These are phyloP conservation scores for Emmonsiellopsis sp. DNA, from an alignment of 2,329 filamentous ascomycete species.

Conservation along the genomic window DNA sequence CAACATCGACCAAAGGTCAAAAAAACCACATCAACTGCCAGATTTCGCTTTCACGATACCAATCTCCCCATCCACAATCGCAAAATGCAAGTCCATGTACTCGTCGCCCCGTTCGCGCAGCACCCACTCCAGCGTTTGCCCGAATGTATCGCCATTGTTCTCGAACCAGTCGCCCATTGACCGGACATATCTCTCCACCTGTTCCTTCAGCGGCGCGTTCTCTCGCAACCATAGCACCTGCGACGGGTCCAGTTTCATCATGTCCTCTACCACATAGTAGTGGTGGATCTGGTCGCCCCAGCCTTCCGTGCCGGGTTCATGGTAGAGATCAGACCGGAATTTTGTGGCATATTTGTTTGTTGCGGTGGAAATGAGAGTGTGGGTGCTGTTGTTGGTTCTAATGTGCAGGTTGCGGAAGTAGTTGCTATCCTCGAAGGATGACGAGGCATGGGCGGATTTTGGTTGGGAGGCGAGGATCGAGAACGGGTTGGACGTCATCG, in stretches of 20 bases:
- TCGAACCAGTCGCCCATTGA: conserved; percentile 51
- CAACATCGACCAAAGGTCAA: neutral
- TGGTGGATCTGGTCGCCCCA: conserved; percentile 57
- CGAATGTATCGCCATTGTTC: conserved; percentile 54
- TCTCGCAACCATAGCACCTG: conserved; percentile 51
- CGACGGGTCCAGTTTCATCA: conserved; percentile 53
- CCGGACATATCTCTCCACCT: conserved; percentile 47
- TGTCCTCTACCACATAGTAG: conserved; percentile 56
- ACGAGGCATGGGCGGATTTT: neutral
- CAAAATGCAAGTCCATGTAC: conserved; percentile 29
- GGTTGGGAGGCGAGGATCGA: neutral
- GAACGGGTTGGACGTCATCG: conserved; percentile 20
- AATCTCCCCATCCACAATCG: conserved; percentile 21
- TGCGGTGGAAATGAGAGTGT: conserved; percentile 8
- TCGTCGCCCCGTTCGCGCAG: conserved; percentile 46
- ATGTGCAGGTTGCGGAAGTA: neutral
- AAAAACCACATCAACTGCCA: neutral
- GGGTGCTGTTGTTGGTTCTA: conserved; percentile 1
- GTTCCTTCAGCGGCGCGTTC: conserved; percentile 45
- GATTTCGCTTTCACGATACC: conserved; percentile 19
- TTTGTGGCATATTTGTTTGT: conserved; percentile 35
- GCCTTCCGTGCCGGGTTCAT: conserved; percentile 49
- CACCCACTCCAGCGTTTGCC: conserved; percentile 49
- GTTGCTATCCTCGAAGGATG: neutral
- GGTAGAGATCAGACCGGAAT: conserved; percentile 38